These are phyloP conservation scores for Gloeophyllum trabeum DNA, from an alignment of 768 basidiomycete genomes.

Conservation along the genomic window DNA sequence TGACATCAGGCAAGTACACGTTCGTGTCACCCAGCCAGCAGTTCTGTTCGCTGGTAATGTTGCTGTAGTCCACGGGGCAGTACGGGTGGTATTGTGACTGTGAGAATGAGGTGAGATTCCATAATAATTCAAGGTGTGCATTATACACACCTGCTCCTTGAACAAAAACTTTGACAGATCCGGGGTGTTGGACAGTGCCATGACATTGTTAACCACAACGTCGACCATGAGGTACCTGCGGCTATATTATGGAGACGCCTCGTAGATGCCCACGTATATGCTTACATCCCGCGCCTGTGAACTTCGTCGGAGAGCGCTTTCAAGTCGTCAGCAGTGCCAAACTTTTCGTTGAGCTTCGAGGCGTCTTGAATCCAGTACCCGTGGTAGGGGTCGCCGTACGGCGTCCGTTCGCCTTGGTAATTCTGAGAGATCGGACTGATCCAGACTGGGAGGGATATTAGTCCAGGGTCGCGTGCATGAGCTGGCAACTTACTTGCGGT, in stretches of 20 bases:
- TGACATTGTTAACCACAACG: constrained; percentile 79
- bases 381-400: constrained; percentile 78
- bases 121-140: neutral
- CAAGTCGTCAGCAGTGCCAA: constrained; percentile 66
- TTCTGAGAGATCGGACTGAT: constrained; percentile 77
- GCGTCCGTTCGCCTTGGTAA: constrained; percentile 55
- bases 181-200: constrained; percentile 51
- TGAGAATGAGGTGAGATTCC: constrained; percentile 3
- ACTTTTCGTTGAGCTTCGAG: constrained; percentile 52
- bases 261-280: too few species aligned
- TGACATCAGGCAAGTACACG: constrained; percentile 69
- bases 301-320: constrained; percentile 53
- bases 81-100: constrained; percentile 70
- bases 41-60: constrained; percentile 56
- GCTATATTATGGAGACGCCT: too few species aligned
- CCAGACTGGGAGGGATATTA: constrained; percentile 42
- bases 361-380: constrained; percentile 78
- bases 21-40: constrained; percentile 79
- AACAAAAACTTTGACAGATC: constrained; percentile 60
- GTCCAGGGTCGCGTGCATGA: neutral
- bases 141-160: constrained; percentile 38
- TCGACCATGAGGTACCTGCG: constrained; percentile 75
- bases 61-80: constrained; percentile 62
- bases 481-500: constrained; percentile 42
- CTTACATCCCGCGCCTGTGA: constrained; percentile 63